Evolutionary conservation across 179 eudicot species (phyloP).

Genomic region (Pouteria campechiana): DNA sequence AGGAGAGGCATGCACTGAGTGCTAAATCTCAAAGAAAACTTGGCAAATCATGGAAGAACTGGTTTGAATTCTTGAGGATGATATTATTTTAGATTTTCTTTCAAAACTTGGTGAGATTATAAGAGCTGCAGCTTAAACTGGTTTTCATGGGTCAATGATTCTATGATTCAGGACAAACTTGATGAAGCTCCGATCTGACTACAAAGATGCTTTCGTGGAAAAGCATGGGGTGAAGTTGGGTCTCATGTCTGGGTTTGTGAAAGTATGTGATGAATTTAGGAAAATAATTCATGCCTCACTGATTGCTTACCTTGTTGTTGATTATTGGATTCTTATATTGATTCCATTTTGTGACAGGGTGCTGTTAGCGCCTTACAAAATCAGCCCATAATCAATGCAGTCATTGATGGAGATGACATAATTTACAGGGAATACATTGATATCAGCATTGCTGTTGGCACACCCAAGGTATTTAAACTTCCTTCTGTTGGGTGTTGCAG

Average conservation of each 20-base stretch:
- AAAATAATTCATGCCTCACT: not conserved
- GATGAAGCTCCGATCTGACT: slow-evolving; percentile 97
- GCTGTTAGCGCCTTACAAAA: slow-evolving; percentile 90
- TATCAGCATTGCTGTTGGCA: slow-evolving; percentile 97
- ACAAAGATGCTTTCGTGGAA: slow-evolving; percentile 87
- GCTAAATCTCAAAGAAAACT: too few relatives aligned
- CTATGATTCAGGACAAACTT: slow-evolving; percentile 67
- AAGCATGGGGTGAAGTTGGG: slow-evolving; percentile 99
- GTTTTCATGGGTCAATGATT: too few relatives aligned
- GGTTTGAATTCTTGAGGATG: too few relatives aligned
- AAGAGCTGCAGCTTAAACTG: too few relatives aligned
- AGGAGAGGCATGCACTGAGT: too few relatives aligned
- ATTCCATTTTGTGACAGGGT: slow-evolving; percentile 34
- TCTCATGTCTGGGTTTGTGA: slow-evolving; percentile 94
- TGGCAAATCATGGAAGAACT: too few relatives aligned
- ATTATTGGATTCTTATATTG: slow-evolving; percentile 3
- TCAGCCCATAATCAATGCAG: slow-evolving; percentile 93
- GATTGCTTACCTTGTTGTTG: not conserved
- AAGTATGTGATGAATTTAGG: slow-evolving; percentile 27
- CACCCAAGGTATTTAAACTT: slow-evolving; percentile 87
- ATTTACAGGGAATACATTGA: slow-evolving; percentile 91
- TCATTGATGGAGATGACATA: slow-evolving; percentile 97
- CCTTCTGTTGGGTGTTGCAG: too few relatives aligned
- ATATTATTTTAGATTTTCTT: too few relatives aligned
- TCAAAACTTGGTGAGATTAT: too few relatives aligned